Base-by-base conservation (phyloP, 441 rosid genomes). In the Populus hybrid region DNA sequence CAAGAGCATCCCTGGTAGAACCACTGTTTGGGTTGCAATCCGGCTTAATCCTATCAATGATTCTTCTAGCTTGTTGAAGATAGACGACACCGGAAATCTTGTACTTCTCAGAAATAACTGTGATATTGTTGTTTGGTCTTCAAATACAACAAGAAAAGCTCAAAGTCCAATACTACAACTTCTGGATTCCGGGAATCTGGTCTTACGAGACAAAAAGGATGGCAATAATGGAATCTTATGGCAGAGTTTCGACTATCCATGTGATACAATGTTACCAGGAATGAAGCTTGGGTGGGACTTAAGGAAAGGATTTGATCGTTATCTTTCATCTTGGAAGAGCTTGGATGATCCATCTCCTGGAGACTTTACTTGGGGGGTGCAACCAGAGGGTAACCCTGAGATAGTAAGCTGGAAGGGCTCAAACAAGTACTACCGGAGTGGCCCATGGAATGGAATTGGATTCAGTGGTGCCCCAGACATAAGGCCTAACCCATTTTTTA, bases 11-110 rank as follows among this genome's bases (percentile, higher is more conserved):
- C 83, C 87, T 1, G 30, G 7, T 20, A 50, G 14, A 36, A 50
- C 92, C 32, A 76, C 87, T 3, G 89, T 90, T 0, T 92, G 97
- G 94, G 87, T 92, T 10, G 92, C 94, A 24, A 92, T 89, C 78
- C 36, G 72, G 72, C 23, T 42, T 20, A 1, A 10, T 35, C 72
- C 72, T 34, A 10, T 69, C 20, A 36, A n/a, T 69, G 72, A 35
- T 69, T 35, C 42, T 38, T 69, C 72, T 32, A 42, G 53, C 38
- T 36, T 69, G 42, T 34, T 69, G 30, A 69, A 32, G 72, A 35
- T 69, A 36, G 72, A 69, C 72, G 21, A 5, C 72, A 34, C 24
- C 4, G 53, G 46, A 6, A 69, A 69, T 69, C 50, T 69, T 4
- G 42, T 20, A 1, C 12, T 69, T 6, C 40, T 69, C 38, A 35